phyloP scores from a whole-genome alignment of 306 rosid species.

The Astragalus membranaceus region DNA sequence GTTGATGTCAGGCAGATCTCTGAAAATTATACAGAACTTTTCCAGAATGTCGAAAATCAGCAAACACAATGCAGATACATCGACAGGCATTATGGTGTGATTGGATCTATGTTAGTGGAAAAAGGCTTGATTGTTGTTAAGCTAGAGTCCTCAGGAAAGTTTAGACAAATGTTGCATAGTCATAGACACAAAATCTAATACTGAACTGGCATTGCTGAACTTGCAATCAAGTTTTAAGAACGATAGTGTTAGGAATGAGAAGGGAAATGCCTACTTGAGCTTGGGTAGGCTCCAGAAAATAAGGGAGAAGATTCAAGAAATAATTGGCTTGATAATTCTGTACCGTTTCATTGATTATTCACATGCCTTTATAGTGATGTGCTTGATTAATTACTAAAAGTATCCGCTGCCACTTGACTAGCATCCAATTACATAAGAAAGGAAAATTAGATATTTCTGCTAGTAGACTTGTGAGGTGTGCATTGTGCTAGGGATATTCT shows the following conservation, averaged over 20 bases:
- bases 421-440: too few relatives aligned
- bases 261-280: too few relatives aligned
- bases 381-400: too few relatives aligned
- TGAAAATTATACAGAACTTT: neutral
- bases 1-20: neutral
- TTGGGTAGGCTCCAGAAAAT: too few relatives aligned
- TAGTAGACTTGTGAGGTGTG: too few relatives aligned
- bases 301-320: too few relatives aligned
- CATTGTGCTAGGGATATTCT: too few relatives aligned
- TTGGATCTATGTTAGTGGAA: neutral
- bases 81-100: neutral
- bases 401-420: too few relatives aligned
- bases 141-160: neutral
- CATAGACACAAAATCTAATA: neutral
- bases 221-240: neutral
- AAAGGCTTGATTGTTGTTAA: neutral
- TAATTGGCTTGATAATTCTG: too few relatives aligned
- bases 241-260: neutral
- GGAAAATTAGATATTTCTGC: too few relatives aligned
- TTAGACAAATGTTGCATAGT: neutral
- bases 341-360: too few relatives aligned
- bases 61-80: neutral
- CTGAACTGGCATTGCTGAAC: neutral
- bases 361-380: too few relatives aligned
- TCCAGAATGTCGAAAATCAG: slow-evolving; percentile 1